Percentiles rank a stretch among this genome's conserved stretches.
These are phyloP conservation scores for Salix caprea DNA, from an alignment of 345 rosid species.

Conservation along the genomic window DNA sequence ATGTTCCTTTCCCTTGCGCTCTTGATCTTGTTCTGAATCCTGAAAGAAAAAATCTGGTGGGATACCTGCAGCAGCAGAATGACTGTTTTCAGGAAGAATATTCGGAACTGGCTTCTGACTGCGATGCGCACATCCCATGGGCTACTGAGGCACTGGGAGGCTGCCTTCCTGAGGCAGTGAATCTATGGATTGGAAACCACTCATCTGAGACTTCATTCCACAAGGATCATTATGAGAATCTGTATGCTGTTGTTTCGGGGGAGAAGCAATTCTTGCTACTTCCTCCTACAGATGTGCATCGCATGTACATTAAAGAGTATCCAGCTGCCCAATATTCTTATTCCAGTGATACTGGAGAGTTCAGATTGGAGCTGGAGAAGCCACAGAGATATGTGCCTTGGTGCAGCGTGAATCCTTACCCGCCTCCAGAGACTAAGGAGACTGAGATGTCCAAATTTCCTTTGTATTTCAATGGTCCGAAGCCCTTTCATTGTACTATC, in stretches of 20 bases:
- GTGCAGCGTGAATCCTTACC: constrained; percentile 79
- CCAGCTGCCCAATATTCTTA: constrained; percentile 65
- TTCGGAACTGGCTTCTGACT: constrained; percentile 43
- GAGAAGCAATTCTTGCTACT: constrained; percentile 78
- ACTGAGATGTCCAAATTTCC: constrained; percentile 56
- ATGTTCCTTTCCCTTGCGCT: constrained; percentile 53
- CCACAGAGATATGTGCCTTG: constrained; percentile 65
- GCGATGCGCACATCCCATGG: constrained; percentile 65
- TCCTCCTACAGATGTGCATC: constrained; percentile 82
- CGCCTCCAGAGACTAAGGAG: constrained; percentile 40
- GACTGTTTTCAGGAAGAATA: constrained; percentile 79
- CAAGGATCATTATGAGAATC: constrained; percentile 88
- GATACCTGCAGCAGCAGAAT: constrained; percentile 78
- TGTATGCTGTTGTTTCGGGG: constrained; percentile 77
- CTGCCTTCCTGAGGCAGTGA: constrained; percentile 79
- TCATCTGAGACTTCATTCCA: constrained; percentile 73
- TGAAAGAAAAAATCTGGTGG: constrained; percentile 28
- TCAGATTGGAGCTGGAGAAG: constrained; percentile 58
- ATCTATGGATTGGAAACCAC: constrained; percentile 83
- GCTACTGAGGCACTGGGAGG: constrained; percentile 70
- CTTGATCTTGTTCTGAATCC: constrained; percentile 33
- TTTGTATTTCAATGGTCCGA: constrained; percentile 66
- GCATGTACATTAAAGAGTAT: constrained; percentile 60
- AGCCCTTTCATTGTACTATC: constrained; percentile 66
- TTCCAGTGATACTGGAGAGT: constrained; percentile 41